Evolutionary conservation across 352 stramenopile genomes (phyloP).

Genomic region (Pythium biforme): DNA sequence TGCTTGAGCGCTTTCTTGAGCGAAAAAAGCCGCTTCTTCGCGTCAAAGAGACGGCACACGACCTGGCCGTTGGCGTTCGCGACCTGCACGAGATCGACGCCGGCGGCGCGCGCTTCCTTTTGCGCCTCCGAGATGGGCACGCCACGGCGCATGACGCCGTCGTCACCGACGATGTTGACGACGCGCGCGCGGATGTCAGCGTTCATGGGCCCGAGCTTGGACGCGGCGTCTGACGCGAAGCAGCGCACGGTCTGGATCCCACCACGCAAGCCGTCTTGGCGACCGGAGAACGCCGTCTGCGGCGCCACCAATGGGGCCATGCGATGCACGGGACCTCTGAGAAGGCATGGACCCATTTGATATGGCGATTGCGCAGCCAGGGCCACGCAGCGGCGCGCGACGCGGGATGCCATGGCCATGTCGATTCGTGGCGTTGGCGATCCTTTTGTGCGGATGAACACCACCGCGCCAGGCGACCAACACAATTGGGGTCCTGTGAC

Average conservation of each 20-base stretch:
- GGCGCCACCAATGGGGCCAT: no score
- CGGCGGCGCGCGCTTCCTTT: constrained; percentile 39
- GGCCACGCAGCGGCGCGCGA: constrained; percentile 13
- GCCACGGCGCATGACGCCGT: constrained; percentile 45
- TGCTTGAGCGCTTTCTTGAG: constrained; percentile 68
- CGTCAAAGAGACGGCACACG: constrained; percentile 70
- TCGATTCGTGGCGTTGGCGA: not conserved
- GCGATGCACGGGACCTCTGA: not conserved
- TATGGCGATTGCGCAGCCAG: no score
- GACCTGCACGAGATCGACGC: constrained; percentile 79
- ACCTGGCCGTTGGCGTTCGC: constrained; percentile 37
- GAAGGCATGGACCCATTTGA: no score
- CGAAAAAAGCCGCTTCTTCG: constrained; percentile 69
- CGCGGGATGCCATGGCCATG: constrained; percentile 15
- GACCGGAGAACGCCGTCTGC: no score
- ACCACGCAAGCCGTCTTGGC: no score
- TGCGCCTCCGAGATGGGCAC: constrained; percentile 56
- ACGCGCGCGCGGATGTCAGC: constrained; percentile 49
- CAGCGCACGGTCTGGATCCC: constrained; percentile 13
- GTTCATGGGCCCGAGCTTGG: constrained; percentile 61
- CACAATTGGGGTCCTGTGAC: constrained; percentile 4
- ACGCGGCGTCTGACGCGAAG: constrained; percentile 8
- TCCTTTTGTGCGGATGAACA: constrained; percentile 13
- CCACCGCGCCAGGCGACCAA: constrained; percentile 5
- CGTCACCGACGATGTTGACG: constrained; percentile 57